Evolutionary conservation across 176 grass and related monocot genomes (phyloP), one percentile per base, ranked within the genome.

Genomic region (Chloris gayana): DNA sequence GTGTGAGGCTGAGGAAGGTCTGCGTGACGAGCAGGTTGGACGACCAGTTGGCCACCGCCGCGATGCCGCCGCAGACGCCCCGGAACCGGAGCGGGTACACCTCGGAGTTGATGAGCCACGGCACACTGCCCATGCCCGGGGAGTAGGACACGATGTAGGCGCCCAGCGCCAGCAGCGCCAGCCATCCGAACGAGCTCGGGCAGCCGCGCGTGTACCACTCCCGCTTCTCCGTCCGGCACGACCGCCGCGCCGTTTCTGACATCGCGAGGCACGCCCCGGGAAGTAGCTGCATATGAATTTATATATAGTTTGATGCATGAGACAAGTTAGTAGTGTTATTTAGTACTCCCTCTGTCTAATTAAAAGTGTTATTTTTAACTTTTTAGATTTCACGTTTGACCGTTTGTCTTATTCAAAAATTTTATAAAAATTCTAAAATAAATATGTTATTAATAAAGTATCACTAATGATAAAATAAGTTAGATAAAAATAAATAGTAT

Each of bases 101-200:
- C 91, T 97, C 94, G 27, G 94, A 97, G 83, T 97, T 94, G 32
- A 97, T 87, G 49, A 97, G 94, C 94, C 94, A 97, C 15, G 91
- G 94, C 73, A 92, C 94, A 2, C 89, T 94, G 26, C 91, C 94
- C 94, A 97, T 97, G 30, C 94, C 94, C 9, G 91, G 94, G 33
- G 89, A 92, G 83, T 92, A 97, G 83, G 88, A 94, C 60, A 86
- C 64, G 85, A 97, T 97, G 73, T 97, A 97, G 90, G 63, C n/a
- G 91, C 87, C n/a, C n/a, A 97, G 77, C 9, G 87, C 94, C 10
- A 80, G 77, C 78, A 97, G 53, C 4, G 94, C 91, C 42, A 97
- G 34, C 91, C 95, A 97, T 7, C 95, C 95, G 64, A 80, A 97
- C 46, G 44, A 32, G 87, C 91, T 97, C 61, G 95, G 95, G 57